Percentiles rank a stretch among this genome's conserved stretches.
These are phyloP conservation scores for Eustoma russellianum DNA, from an alignment of 257 asterid genomes.

Conservation along the genomic window DNA sequence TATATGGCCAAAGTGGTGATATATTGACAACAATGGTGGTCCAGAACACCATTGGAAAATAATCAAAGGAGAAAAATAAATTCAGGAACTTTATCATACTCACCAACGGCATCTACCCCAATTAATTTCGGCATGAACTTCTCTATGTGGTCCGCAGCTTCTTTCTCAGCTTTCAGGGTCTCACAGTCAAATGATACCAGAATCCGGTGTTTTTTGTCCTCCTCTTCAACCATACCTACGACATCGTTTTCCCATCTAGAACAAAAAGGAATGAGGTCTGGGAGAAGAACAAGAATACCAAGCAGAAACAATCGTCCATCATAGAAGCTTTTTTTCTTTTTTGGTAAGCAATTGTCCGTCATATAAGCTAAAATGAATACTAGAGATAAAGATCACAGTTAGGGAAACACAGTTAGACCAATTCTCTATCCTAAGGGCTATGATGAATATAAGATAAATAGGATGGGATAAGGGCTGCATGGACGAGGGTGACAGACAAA, in stretches of 20 bases:
- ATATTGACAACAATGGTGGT: too few relatives aligned
- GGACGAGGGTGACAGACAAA: not conserved
- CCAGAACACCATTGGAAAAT: not conserved
- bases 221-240: conserved; percentile 75
- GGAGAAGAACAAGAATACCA: not conserved
- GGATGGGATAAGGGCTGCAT: too few relatives aligned
- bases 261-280: conserved; percentile 7
- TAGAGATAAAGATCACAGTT: too few relatives aligned
- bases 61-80: not conserved
- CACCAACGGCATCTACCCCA: conserved; percentile 92
- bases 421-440: not conserved
- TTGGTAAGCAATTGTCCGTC: too few relatives aligned
- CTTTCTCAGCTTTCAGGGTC: conserved; percentile 79
- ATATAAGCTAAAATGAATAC: too few relatives aligned
- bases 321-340: too few relatives aligned
- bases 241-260: conserved; percentile 91
- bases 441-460: not conserved
- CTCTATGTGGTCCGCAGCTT: conserved; percentile 83
- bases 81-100: conserved; percentile 15
- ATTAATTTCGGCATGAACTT: conserved; percentile 91
- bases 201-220: conserved; percentile 39
- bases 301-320: too few relatives aligned
- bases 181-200: conserved; percentile 80
- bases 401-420: not conserved
- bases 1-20: too few relatives aligned